Percentiles rank a stretch among this genome's conserved stretches.
Evolutionary conservation across 1,284 basidiomycete species (phyloP).

Genomic region (Tylopilus orsonianus): DNA sequence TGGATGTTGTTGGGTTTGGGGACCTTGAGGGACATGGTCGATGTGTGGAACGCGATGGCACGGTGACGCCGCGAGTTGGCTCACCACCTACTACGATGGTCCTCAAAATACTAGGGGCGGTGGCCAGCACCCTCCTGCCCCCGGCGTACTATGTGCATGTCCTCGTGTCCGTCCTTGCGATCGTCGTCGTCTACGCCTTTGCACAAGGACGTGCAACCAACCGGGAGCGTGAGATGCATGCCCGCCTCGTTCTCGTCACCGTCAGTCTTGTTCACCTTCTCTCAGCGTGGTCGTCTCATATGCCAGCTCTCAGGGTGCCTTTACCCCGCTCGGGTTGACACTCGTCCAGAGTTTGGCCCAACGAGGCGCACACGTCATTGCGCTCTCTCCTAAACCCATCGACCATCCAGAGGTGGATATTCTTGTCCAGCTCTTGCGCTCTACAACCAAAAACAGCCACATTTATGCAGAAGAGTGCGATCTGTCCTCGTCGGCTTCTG

Average conservation of each 20-base stretch:
- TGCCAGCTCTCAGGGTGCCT: conserved; percentile 55
- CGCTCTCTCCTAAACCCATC: conserved; percentile 59
- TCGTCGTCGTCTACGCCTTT: conserved; percentile 54
- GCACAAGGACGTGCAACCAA: conserved; percentile 67
- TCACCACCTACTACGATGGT: no score
- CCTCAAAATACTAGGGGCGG: conserved; percentile 29
- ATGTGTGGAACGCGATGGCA: no score
- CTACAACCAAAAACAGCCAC: conserved; percentile 66
- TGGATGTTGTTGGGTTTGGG: conserved; percentile 88
- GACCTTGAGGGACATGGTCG: conserved; percentile 87
- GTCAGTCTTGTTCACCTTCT: conserved; percentile 38
- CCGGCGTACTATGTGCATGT: conserved; percentile 49
- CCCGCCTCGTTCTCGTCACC: conserved; percentile 66
- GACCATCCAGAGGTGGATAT: conserved; percentile 54
- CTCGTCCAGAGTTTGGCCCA: conserved; percentile 62
- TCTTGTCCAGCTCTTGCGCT: conserved; percentile 61
- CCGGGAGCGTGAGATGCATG: conserved; percentile 72
- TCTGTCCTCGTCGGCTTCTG: conserved; percentile 57
- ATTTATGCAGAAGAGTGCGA: conserved; percentile 77
- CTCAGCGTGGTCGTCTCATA: background rate
- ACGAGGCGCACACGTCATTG: conserved; percentile 74
- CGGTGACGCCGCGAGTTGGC: no score
- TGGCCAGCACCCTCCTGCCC: conserved; percentile 21
- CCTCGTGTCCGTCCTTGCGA: conserved; percentile 40
- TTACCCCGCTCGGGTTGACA: conserved; percentile 69